Evolutionary conservation across 1,284 basidiomycete genomes (phyloP), one percentile per base, ranked within the genome.

Genomic region (Leucoagaricus sp.): DNA sequence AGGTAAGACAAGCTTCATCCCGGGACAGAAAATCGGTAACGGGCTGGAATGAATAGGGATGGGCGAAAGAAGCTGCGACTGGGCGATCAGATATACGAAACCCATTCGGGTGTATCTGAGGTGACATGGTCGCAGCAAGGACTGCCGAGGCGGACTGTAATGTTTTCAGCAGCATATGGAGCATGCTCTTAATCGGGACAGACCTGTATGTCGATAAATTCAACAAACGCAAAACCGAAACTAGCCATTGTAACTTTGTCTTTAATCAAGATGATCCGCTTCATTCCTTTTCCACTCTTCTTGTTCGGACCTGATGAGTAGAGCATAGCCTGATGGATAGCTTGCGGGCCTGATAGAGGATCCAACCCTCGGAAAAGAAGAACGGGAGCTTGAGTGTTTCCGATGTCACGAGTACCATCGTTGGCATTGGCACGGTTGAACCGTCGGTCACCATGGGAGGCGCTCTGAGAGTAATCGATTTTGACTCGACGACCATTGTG

Each of bases 351-450:
- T 21, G 93, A 94, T n/a, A 91, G 77, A 12, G 87, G 85, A 67
- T 96, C 94, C 36, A 98, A 78, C 8, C 93, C 92, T 40, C 95
- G 86, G 64, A 98, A 87, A 31, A 98, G 80, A 7, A 98, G 75
- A 4, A 96, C 86, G 42, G 91, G 80, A n/a, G 80, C 80, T 65
- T 87, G 88, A 2, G 86, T 74, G 60, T 89, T 91, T 59, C 93
- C 95, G 66, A 98, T 96, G 73, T 98, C 95, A 49, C 94, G 82
- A 58, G 92, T 96, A 1, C 95, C 95, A 66, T 98, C 95, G 67
- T 96, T 96, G 63, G 78, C 69, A 63, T 86, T 85, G 56, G 81
- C 81, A 46, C 83, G 79, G 49, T 78, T 71, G 45, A 84, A 78
- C 8, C 82, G 80, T 63, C 81, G 82, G 57, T 89, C 87, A 49